These are phyloP conservation scores for Incumbomyces lentus DNA, from an alignment of 2,329 filamentous ascomycete genomes.

Conservation along the genomic window DNA sequence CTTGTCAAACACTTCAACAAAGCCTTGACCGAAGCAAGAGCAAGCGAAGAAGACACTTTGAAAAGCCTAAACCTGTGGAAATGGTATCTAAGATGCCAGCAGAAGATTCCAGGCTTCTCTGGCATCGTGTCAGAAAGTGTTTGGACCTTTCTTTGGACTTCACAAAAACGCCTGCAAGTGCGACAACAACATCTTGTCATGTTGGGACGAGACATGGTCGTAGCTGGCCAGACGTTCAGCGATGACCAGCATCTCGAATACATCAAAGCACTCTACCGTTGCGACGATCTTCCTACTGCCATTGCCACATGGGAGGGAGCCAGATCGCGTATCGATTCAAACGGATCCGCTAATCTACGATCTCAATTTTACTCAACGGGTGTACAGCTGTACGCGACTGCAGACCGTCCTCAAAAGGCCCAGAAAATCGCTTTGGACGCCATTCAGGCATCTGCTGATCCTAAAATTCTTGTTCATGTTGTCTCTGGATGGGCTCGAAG, in stretches of 20 bases:
- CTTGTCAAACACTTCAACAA: constrained; percentile 33
- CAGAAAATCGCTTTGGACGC: constrained; percentile 39
- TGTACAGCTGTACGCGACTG: constrained; percentile 39
- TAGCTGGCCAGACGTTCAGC: constrained; percentile 45
- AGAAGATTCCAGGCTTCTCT: constrained; percentile 37
- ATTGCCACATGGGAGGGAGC: constrained; percentile 52
- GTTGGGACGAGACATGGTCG: constrained; percentile 56
- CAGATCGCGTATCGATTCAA: constrained; percentile 5
- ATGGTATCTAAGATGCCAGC: constrained; percentile 41
- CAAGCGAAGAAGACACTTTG: constrained; percentile 22
- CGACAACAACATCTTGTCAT: constrained; percentile 52
- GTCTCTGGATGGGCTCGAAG: constrained; percentile 55
- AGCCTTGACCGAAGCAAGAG: constrained; percentile 26
- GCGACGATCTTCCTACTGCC: constrained; percentile 50
- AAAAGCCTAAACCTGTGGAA: constrained; percentile 35
- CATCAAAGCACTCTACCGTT: constrained; percentile 57
- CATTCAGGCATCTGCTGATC: constrained; percentile 18
- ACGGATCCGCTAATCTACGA: neutral
- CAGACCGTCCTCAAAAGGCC: constrained; percentile 38
- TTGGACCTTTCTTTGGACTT: constrained; percentile 59
- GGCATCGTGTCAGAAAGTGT: constrained; percentile 48
- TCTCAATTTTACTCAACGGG: constrained; percentile 39
- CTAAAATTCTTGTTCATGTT: constrained; percentile 47
- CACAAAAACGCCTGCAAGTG: constrained; percentile 37
- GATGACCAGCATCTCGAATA: constrained; percentile 53